A percentile compares a stretch with the other conserved stretches of the same genome.
Conservation (phyloP, 352 stramenopile genomes). For the Phytophthora syringae region DNA sequence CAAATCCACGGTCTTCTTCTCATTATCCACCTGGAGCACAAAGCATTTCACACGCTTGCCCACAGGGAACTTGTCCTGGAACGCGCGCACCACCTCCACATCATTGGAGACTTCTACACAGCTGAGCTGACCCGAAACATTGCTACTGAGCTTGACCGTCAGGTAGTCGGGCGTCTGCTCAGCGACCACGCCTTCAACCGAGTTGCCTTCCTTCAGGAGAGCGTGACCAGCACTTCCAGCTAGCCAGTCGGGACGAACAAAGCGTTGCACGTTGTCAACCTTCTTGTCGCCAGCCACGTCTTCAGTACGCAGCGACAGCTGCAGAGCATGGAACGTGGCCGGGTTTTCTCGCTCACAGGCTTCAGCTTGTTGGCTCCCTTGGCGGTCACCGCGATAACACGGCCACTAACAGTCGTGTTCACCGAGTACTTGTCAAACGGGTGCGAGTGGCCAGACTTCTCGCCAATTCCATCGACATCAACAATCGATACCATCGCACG, state of each 20-base stretch:
- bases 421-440: conserved; percentile 85
- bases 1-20: conserved; percentile 79
- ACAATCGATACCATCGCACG: conserved; percentile 81
- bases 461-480: conserved; percentile 73
- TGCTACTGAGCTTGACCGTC: conserved; percentile 75
- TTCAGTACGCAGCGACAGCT: conserved; percentile 68
- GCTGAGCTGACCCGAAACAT: conserved; percentile 67
- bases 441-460: conserved; percentile 46
- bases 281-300: conserved; percentile 49
- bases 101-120: conserved; percentile 77
- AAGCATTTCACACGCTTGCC: conserved; percentile 77
- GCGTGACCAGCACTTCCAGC: conserved; percentile 70
- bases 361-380: conserved; percentile 90
- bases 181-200: conserved; percentile 72
- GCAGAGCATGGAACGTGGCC: conserved; percentile 72
- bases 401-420: conserved; percentile 72
- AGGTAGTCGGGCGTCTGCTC: conserved; percentile 67
- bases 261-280: conserved; percentile 42
- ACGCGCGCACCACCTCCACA: conserved; percentile 57
- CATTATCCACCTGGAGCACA: conserved; percentile 70
- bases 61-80: conserved; percentile 75
- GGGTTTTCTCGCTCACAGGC: conserved; percentile 80
- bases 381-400: conserved; percentile 66
- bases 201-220: conserved; percentile 65
- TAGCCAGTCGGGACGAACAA: conserved; percentile 81